Base-by-base conservation (phyloP, 1,284 basidiomycete genomes). In the Irpex sp. region DNA sequence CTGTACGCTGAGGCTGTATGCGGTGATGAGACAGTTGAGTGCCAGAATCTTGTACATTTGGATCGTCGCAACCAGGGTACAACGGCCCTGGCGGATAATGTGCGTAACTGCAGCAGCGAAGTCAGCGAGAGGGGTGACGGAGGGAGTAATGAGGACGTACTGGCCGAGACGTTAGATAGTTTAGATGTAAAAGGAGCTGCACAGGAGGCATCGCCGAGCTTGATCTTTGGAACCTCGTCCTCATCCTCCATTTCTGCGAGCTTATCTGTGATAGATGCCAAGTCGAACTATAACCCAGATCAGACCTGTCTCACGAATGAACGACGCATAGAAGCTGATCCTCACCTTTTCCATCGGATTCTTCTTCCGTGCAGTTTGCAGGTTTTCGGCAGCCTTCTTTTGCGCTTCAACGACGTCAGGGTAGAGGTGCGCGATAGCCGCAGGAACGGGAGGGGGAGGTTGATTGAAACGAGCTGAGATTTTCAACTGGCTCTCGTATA, bases 41-140 rank as follows among this genome's bases (percentile, higher is more conserved):
- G 95, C 95, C 46, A 98, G 82, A 68, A 98, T 98, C 81, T 97
- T 97, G 88, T 97, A 98, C 95, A 98, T 98, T 78, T 98, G 96
- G 63, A 96, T 92, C 1, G 95, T 98, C 1, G 95, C 95, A 51
- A 98, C 95, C 13, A 98, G 87, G 0, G 95, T 98, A 79, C 95
- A 97, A 54, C 95, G 91, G 21, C 96, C 95, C 78, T 98, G 95
- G 53, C 95, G 89, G 69, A 98, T 97, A 74, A 98, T 97, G 74
- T 95, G 94, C 33, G 93, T 90, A 70, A 97, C 93, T 94, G 67
- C 5, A 59, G 21, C 11, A 62, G n/a, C 69, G 70, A 60, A 69
- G 49, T 6, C 31, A 13, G 11, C 37, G 15, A 19, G 11, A 37
- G 51, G 4, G 31, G 2, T 55, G 46, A 46, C 57, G 63, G 51